Percentiles rank a stretch among this genome's conserved stretches.
These are phyloP conservation scores for Colletotrichum cordylinicola DNA, from an alignment of 2,329 filamentous ascomycete species.

Conservation along the genomic window DNA sequence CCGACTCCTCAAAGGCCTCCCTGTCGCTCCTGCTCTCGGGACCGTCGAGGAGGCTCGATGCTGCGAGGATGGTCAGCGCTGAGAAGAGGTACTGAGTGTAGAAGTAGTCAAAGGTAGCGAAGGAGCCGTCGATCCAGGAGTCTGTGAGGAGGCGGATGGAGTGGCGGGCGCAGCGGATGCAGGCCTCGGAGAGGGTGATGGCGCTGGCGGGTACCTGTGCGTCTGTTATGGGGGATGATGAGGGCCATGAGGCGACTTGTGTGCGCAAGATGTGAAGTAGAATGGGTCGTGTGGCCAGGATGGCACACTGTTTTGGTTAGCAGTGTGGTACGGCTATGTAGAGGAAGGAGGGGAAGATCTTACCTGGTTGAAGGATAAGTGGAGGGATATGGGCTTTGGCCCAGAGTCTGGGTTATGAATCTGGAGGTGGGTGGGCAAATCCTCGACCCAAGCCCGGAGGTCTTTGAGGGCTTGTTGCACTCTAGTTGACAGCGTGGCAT, in stretches of 20 bases:
- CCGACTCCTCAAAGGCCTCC: constrained; percentile 43
- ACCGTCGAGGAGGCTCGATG: constrained; percentile 42
- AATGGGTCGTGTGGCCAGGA: constrained; percentile 38
- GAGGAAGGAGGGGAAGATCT: neutral
- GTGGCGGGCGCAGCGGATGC: constrained; percentile 49
- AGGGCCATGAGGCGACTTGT: constrained; percentile 25
- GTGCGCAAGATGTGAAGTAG: constrained; percentile 36
- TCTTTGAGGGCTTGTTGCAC: constrained; percentile 38
- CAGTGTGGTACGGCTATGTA: neutral
- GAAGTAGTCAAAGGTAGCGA: constrained; percentile 52
- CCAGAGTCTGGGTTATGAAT: constrained; percentile 28
- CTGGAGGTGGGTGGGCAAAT: constrained; percentile 34
- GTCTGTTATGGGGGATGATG: constrained; percentile 20
- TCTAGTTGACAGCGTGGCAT: constrained; percentile 33
- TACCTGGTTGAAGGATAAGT: constrained; percentile 38
- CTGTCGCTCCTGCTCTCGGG: constrained; percentile 36
- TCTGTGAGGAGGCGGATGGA: constrained; percentile 46
- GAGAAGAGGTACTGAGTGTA: constrained; percentile 54
- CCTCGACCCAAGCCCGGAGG: constrained; percentile 35
- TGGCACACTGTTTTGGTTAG: constrained; percentile 30
- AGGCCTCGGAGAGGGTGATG: constrained; percentile 46
- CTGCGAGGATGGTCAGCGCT: constrained; percentile 46
- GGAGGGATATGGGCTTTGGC: constrained; percentile 34
- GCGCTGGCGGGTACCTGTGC: constrained; percentile 34
- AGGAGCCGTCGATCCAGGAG: constrained; percentile 51